phyloP scores from a whole-genome alignment of 805 yeast genomes.

The Ogataea allantospora region DNA sequence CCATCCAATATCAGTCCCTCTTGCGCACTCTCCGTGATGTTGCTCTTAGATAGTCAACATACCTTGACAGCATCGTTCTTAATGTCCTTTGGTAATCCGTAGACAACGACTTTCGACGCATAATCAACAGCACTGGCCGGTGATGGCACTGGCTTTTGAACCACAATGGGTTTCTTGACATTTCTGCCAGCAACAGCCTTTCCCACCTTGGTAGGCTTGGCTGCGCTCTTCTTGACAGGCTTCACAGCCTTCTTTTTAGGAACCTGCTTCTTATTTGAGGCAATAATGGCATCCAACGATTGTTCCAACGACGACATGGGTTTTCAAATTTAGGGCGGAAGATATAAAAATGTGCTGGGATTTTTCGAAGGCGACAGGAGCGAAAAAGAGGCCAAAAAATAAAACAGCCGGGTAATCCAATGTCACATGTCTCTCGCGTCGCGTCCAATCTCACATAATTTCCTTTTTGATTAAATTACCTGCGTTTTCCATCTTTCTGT shows the following conservation, averaged over 20 bases:
- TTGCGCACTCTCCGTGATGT: neutral
- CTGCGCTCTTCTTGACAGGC: conserved; percentile 30
- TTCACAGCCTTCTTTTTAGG: conserved; percentile 33
- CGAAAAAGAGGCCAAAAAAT: neutral
- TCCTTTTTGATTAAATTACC: conserved; percentile 4
- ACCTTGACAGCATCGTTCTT: conserved; percentile 71
- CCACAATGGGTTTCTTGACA: conserved; percentile 16
- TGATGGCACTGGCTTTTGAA: conserved; percentile 20
- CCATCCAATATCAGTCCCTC: conserved; percentile 3
- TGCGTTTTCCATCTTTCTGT: conserved; percentile 2
- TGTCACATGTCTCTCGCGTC: no score
- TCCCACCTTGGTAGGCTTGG: conserved; percentile 32
- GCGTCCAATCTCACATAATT: conserved; percentile 8
- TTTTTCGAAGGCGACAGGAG: conserved; percentile 15
- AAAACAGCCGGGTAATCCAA: conserved; percentile 10
- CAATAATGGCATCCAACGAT: conserved; percentile 91
- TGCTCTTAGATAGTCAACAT: conserved; percentile 14
- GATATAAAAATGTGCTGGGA: conserved; percentile 4
- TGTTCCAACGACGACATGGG: conserved; percentile 83
- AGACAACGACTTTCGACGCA: conserved; percentile 79
- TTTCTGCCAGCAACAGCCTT: conserved; percentile 24
- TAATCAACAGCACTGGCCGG: conserved; percentile 34
- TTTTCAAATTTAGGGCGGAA: neutral
- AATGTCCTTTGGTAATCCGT: conserved; percentile 69
- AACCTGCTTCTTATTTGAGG: conserved; percentile 42